phyloP scores from a whole-genome alignment of 495 filamentous ascomycete genomes.

The Staphylotrichum longicolle region DNA sequence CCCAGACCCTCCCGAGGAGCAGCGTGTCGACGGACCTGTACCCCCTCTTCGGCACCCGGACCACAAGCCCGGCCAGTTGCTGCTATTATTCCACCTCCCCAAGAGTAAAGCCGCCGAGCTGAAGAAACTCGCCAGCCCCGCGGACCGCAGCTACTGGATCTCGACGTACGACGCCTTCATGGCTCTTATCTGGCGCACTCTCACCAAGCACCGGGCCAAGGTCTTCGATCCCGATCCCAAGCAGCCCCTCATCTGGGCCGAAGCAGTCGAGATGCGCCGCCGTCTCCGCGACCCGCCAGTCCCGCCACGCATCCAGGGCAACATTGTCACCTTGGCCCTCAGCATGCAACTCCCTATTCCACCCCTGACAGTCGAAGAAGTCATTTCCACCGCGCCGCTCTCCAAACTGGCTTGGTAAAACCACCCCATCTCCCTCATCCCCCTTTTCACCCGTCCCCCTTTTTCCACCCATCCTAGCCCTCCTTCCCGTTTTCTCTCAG shows the following conservation, averaged over 20 bases:
- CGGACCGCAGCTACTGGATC: not conserved
- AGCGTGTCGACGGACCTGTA: not conserved
- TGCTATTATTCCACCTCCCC: not conserved
- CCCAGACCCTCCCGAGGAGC: not conserved
- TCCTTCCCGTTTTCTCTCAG: no score
- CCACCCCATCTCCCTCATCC: no score
- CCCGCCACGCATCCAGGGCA: slow-evolving; percentile 1
- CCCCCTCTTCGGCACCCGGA: not conserved
- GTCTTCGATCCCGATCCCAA: not conserved
- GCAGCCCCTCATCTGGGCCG: not conserved
- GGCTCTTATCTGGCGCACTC: not conserved
- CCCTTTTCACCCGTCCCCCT: no score
- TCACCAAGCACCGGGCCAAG: not conserved
- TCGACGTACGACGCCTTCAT: slow-evolving; percentile 1
- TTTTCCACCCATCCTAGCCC: no score
- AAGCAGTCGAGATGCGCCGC: not conserved
- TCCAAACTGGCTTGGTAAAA: not conserved
- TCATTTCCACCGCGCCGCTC: not conserved
- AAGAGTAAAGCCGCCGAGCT: slow-evolving; percentile 1
- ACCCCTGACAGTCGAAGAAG: not conserved
- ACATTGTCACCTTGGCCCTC: not conserved
- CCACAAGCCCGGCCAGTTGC: not conserved
- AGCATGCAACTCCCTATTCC: not conserved
- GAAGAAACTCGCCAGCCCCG: not conserved
- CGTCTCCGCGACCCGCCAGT: not conserved